Base-by-base conservation (phyloP, 345 rosid species). In the Bruguiera sexangula region DNA sequence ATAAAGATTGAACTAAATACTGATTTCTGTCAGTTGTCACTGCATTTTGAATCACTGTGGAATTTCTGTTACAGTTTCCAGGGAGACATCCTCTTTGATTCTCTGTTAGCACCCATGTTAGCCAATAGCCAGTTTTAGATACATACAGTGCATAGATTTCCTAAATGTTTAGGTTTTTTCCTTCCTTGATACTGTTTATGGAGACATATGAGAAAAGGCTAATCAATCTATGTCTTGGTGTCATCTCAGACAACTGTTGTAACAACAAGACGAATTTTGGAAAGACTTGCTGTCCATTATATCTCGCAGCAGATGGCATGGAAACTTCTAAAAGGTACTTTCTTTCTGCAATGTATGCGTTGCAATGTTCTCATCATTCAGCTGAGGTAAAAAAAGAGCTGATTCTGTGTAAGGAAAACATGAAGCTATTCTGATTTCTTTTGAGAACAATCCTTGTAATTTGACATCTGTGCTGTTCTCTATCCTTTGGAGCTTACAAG, bases 301-400 rank as follows among this genome's bases (percentile, higher is more conserved):
- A 85, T 83, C 73, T 95, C 98, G 34, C 96, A 85, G 79, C 87
- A 90, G 74, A 82, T 86, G 83, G 99, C 99, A 36, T 95, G 98
- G 98, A 92, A 95, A 80, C 96, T 95, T 80, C 88, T 95, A 29
- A 95, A 95, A 82, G 99, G 96, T 95, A 88, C 65, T 18, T 68
- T 58, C 46, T 68, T 26, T 78, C 62, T 58, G 34, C 7, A 34
- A 50, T 65, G 0, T 63, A 26, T 20, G 11, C 9, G 11, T 6
- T 34, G 8, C 60, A 68, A 39, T 57, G 29, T 61, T 63, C n/a
- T 36, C 48, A 29, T 32, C 8, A 37, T 11, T 31, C 32, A 62
- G 26, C 59, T 56, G 32, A 51, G 16, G 8, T 27, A 26, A 31
- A 31, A 9, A 52, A 46, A 65, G 20, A 21, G 3, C 52, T 27